Evolutionary conservation across 495 filamentous ascomycete genomes (phyloP).

Genomic region (Aspergillus asperescens): DNA sequence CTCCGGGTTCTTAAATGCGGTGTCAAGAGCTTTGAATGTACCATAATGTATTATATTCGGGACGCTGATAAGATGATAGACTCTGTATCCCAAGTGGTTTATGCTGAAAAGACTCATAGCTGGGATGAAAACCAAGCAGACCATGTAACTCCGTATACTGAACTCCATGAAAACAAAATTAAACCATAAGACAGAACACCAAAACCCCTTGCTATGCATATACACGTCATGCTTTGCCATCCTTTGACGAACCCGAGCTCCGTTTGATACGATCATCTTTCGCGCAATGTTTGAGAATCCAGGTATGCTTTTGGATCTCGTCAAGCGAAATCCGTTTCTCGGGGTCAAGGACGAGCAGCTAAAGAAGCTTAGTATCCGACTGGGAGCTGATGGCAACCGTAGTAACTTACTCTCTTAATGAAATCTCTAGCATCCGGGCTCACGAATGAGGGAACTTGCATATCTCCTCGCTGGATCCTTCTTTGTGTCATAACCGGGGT

Average conservation of each 20-base stretch:
- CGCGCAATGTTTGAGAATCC: slow-evolving; percentile 94
- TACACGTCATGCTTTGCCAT: slow-evolving; percentile 29
- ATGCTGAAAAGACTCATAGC: neutral
- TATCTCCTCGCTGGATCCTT: slow-evolving; percentile 82
- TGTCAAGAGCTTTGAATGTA: slow-evolving; percentile 3
- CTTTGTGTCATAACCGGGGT: slow-evolving; percentile 91
- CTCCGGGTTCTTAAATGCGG: neutral
- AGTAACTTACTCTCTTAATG: slow-evolving; percentile 70
- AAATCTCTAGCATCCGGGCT: slow-evolving; percentile 87
- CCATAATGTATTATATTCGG: slow-evolving; percentile 9
- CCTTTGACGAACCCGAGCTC: slow-evolving; percentile 38
- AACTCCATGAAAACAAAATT: slow-evolving; percentile 18
- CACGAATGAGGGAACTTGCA: slow-evolving; percentile 86
- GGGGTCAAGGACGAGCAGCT: slow-evolving; percentile 91
- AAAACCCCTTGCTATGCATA: slow-evolving; percentile 21
- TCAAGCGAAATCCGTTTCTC: slow-evolving; percentile 89
- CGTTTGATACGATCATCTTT: slow-evolving; percentile 63
- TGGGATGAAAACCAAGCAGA: neutral
- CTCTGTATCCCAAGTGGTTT: neutral
- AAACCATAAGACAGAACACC: slow-evolving; percentile 23
- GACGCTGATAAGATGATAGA: slow-evolving; percentile 1
- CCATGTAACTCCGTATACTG: slow-evolving; percentile 20
- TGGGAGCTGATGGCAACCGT: neutral
- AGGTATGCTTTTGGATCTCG: slow-evolving; percentile 85
- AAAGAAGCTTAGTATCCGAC: slow-evolving; percentile 14